phyloP scores from a whole-genome alignment of 2,329 filamentous ascomycete species.

The Hawksworthiomyces lignivorus region DNA sequence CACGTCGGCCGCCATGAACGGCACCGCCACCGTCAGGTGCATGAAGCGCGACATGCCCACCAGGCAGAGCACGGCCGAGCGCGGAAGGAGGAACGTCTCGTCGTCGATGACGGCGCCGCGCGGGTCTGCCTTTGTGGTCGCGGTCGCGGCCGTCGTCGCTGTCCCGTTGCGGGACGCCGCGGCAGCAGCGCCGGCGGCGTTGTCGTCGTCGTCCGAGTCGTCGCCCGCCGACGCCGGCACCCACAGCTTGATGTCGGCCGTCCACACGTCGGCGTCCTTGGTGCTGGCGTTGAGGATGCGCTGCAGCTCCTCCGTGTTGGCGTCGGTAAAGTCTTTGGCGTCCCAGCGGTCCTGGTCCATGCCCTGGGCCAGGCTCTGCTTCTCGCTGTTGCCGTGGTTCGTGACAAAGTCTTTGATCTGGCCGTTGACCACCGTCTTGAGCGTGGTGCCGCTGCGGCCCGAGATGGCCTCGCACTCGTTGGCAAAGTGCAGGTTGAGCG shows the following conservation, averaged over 20 bases:
- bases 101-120: constrained; percentile 73
- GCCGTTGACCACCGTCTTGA: constrained; percentile 72
- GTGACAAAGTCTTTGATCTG: constrained; percentile 78
- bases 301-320: constrained; percentile 51
- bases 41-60: constrained; percentile 76
- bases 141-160: constrained; percentile 6
- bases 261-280: constrained; percentile 61
- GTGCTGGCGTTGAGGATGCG: constrained; percentile 64
- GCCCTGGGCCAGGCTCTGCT: constrained; percentile 63
- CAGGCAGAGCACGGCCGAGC: constrained; percentile 74
- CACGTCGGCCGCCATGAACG: constrained; percentile 81
- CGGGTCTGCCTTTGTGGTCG: constrained; percentile 51
- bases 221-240: constrained; percentile 35
- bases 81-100: constrained; percentile 77
- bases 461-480: constrained; percentile 83
- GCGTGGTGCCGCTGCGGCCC: constrained; percentile 63
- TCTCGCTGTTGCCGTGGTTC: constrained; percentile 61
- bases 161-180: neutral
- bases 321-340: constrained; percentile 64
- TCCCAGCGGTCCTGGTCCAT: constrained; percentile 80
- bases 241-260: constrained; percentile 52
- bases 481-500: constrained; percentile 72
- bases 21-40: constrained; percentile 74
- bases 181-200: constrained; percentile 16
- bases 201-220: constrained; percentile 23